Evolutionary conservation across 2,329 filamentous ascomycete genomes (phyloP).

Genomic region (Aspergillus pseudoglaucus): DNA sequence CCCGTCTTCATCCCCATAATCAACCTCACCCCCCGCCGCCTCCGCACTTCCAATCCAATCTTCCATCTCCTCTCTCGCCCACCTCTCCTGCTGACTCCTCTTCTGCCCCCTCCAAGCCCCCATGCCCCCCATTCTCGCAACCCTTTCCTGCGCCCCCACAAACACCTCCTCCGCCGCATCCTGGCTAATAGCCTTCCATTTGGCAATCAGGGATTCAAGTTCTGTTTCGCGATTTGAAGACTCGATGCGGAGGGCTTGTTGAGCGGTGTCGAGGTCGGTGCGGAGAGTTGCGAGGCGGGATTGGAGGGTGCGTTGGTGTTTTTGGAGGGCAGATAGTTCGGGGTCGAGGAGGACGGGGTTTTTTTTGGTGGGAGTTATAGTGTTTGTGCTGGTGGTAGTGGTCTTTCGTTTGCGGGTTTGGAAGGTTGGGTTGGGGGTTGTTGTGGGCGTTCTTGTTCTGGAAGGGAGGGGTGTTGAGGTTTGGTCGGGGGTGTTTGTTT

Average conservation of each 20-base stretch:
- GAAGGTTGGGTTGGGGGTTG: conserved; percentile 1
- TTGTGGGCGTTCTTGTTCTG: background rate
- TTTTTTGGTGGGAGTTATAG: conserved; percentile 5
- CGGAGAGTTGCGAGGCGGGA: conserved; percentile 25
- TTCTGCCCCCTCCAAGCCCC: conserved; percentile 48
- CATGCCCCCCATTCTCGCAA: conserved; percentile 59
- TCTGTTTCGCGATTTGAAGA: conserved; percentile 45
- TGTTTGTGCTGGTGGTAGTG: conserved; percentile 3
- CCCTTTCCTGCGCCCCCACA: conserved; percentile 51
- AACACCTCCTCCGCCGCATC: conserved; percentile 64
- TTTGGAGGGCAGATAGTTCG: conserved; percentile 28
- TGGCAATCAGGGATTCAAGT: conserved; percentile 49
- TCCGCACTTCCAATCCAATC: conserved; percentile 30
- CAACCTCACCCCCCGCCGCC: conserved; percentile 24
- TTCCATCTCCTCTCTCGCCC: conserved; percentile 29
- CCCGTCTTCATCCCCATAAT: conserved; percentile 35
- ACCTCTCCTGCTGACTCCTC: conserved; percentile 40
- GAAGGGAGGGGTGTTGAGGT: background rate
- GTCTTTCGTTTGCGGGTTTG: conserved; percentile 5
- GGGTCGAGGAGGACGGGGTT: conserved; percentile 15
- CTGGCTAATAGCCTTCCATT: conserved; percentile 57
- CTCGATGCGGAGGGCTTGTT: conserved; percentile 50
- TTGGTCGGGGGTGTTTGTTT: background rate
- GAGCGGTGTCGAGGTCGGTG: conserved; percentile 43
- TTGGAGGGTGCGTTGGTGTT: conserved; percentile 28